These are phyloP conservation scores for Picochlorum sp. DNA, from an alignment of 139 green algal genomes.

Conservation along the genomic window DNA sequence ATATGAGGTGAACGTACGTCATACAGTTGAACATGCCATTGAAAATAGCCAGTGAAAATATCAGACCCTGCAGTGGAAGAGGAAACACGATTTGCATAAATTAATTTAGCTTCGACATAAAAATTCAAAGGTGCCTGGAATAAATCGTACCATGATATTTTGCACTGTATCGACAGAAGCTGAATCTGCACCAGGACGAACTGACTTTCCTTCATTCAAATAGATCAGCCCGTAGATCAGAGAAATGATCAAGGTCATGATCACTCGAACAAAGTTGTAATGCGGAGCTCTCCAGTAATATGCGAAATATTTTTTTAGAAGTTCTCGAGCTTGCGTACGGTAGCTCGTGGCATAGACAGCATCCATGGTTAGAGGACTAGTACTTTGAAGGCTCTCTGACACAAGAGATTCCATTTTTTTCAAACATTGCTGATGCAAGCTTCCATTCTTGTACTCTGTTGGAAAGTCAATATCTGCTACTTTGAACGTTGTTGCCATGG, in stretches of 20 bases:
- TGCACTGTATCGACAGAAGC: conserved; percentile 17
- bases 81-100: background rate
- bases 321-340: conserved; percentile 1
- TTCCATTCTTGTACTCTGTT: conserved; percentile 20
- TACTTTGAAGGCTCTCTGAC: background rate
- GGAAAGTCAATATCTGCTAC: conserved; percentile 27
- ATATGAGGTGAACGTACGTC: too few species aligned
- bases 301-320: conserved; percentile 20
- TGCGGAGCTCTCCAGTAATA: conserved; percentile 33
- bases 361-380: conserved; percentile 17
- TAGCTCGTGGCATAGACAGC: conserved; percentile 11
- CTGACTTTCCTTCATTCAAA: conserved; percentile 16
- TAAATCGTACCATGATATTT: conserved; percentile 46
- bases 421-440: conserved; percentile 18
- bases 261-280: conserved; percentile 25
- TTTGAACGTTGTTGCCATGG: conserved; percentile 17
- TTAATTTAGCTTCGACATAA: background rate
- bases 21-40: conserved; percentile 45
- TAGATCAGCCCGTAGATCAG: conserved; percentile 29
- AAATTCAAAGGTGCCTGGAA: too few species aligned
- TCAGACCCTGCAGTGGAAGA: too few species aligned
- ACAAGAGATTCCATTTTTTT: conserved; percentile 8
- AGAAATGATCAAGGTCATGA: conserved; percentile 28
- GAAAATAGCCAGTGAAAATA: conserved; percentile 23
- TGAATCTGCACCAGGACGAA: background rate